Conservation (phyloP, 805 yeast genomes). For the Kazachstania martiniae region DNA sequence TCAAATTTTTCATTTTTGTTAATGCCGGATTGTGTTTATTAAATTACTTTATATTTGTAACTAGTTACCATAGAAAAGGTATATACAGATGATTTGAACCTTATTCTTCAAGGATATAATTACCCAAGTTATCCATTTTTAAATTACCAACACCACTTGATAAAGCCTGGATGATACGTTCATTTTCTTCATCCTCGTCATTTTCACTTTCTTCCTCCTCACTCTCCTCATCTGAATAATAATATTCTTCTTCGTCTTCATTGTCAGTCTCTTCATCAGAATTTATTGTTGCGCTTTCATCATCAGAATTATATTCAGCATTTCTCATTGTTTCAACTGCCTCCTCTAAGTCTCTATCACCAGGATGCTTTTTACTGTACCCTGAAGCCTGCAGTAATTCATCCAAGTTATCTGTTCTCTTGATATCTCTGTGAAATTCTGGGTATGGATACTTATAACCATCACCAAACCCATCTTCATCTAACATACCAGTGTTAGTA, state of each 20-base stretch:
- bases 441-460: slow-evolving; percentile 74
- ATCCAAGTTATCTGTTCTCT: slow-evolving; percentile 61
- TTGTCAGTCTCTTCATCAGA: slow-evolving; percentile 46
- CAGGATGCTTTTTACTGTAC: slow-evolving; percentile 42
- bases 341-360: slow-evolving; percentile 56
- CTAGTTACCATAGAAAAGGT: no score
- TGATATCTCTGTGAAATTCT: slow-evolving; percentile 62
- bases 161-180: slow-evolving; percentile 59
- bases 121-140: slow-evolving; percentile 75
- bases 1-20: no score
- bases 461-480: slow-evolving; percentile 71
- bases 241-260: slow-evolving; percentile 21
- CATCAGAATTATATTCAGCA: slow-evolving; percentile 28
- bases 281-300: no score
- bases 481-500: slow-evolving; percentile 60
- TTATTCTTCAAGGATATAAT: slow-evolving; percentile 52
- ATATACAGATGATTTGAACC: no score
- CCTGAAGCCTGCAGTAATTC: slow-evolving; percentile 91
- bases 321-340: slow-evolving; percentile 63
- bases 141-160: slow-evolving; percentile 51
- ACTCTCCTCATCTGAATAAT: slow-evolving; percentile 24
- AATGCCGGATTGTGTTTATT: no score
- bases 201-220: slow-evolving; percentile 24
- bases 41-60: no score
- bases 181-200: slow-evolving; percentile 38